Evolutionary conservation across 805 yeast genomes (phyloP), one percentile per base, ranked within the genome.

Genomic region (Hanseniaspora thailandica): DNA sequence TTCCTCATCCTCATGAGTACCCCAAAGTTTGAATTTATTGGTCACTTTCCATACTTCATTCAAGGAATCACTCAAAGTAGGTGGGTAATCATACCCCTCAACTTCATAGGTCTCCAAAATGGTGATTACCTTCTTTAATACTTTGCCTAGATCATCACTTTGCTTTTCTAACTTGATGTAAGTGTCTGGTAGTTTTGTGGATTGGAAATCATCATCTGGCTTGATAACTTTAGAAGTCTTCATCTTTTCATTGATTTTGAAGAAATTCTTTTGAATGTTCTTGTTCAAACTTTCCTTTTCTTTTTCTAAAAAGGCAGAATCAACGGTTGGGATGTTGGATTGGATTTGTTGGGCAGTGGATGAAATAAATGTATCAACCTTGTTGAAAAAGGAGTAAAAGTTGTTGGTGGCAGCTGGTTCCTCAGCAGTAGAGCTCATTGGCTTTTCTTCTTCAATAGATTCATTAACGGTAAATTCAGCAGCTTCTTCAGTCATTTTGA

Each of bases 21-120:
- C 55, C 55, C 61, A 59, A 51, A 61, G 45, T n/a, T 63, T 61
- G 30, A 58, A 62, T 45, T 59, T 59, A 51, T 58, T 59, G 38
- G 58, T 35, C 10, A 59, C 57, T 36, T 53, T 43, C 52, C 47
- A 43, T 8, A 54, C 48, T 15, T 47, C 70, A 68, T 78, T 62
- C 23, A 79, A 71, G 44, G 84, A 78, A 59, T 85, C 90, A 57
- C 76, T 75, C 57, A 84, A 66, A 64, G 82, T 82, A 52, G 93
- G 90, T 25, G 95, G 95, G 61, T 83, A 84, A 64, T 85, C 95
- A 64, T 85, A 85, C 47, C 84, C 77, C 59, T 82, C 84, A 57
- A 82, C 78, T 61, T 77, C 86, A 62, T 78, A 85, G 40, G 88
- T 85, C 47, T 71, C 72, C 5, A 82, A 74, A 52, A 78, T 75